Evolutionary conservation across 306 rosid species (phyloP), one percentile per base, ranked within the genome.

Genomic region (cucumber (Cucumis sativus)): DNA sequence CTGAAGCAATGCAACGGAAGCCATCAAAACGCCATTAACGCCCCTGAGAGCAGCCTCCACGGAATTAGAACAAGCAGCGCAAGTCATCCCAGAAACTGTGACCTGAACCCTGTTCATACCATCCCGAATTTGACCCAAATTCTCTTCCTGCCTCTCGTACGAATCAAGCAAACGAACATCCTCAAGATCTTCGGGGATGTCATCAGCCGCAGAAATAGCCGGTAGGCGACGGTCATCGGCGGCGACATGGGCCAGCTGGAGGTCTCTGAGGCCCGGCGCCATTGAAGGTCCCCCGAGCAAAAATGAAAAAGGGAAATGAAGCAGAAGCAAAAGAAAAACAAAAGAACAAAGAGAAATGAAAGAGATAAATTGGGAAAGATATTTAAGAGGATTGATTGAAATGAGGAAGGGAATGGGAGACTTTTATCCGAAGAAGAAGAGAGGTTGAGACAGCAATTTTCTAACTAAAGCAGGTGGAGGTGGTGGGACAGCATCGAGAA

Each of bases 31-130:
- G 64, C 99, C 99, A 68, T 83, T 79, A 61, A 95, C 74, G 74
- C 84, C 67, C 43, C 28, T 80, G 0, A 95, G 86, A 89, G 99
- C 99, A 28, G 88, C 83, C 80, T 95, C 97, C 0, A 95, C 93
- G 23, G 99, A 92, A 81, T 85, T 92, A 30, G 99, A 95, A 86
- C 99, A 95, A 16, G 99, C 99, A 51, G 97, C 87, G 63, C 99
- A 95, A 62, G 99, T 95, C 99, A 95, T 95, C 10, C 99, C 99
- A 16, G 92, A 41, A 64, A 95, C 87, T 13, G 90, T 73, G 51
- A 95, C 90, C 82, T 90, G 97, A 84, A 92, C 77, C 83, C 86
- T 85, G 87, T 78, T 84, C 82, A 75, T 80, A 37, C 84, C 86
- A 21, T 80, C 81, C 18, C 80, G 84, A 35, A 81, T 66, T 80